Base-by-base conservation (phyloP, 768 basidiomycete species). In the Pleurotus salmoneostramineus region DNA sequence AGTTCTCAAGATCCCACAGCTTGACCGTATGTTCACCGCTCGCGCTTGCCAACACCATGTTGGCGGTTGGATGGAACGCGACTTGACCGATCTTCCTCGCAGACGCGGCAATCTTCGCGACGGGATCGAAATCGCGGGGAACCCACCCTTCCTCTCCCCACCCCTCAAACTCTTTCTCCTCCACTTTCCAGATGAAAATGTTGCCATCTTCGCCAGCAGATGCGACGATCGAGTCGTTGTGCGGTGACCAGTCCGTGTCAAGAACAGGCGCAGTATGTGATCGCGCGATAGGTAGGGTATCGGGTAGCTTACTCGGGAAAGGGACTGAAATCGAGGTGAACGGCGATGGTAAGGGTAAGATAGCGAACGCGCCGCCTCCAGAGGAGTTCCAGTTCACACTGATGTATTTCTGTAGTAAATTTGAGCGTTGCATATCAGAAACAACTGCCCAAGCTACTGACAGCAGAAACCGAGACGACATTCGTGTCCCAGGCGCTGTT, bases 401-500 rank as follows among this genome's bases (percentile, higher is more conserved):
- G 67, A 98, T 76, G 72, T 95, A 98, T 75, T 83, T 80, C 83
- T 90, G 62, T 56, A 62, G 61, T 34, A 62, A 46, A 60, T 46
- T 31, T 58, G 15, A 60, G 27, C 12, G 57, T 5, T 54, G 56
- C 58, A 52, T 15, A 27, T n/a, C 15, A 8, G 5, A 33, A 17
- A 32, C n/a, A 36, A 33, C 47, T 21, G 57, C 47, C 56, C 11
- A 21, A 54, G n/a, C 62, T 55, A 71, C 84, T 69, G 69, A 93
- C 91, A 45, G 80, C 87, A 62, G 93, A 94, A 8, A 93, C 91
- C 60, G 90, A 80, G 62, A 97, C 78, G 60, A 98, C 74, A 70
- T 98, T 96, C 45, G 96, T 98, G 71, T 98, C 96, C 94, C 93
- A 98, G 6, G 96, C 95, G 63, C 85, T 92, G 71, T 84, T 88